phyloP scores from a whole-genome alignment of 2,329 filamentous ascomycete species.

The Epichloe coenophiala region DNA sequence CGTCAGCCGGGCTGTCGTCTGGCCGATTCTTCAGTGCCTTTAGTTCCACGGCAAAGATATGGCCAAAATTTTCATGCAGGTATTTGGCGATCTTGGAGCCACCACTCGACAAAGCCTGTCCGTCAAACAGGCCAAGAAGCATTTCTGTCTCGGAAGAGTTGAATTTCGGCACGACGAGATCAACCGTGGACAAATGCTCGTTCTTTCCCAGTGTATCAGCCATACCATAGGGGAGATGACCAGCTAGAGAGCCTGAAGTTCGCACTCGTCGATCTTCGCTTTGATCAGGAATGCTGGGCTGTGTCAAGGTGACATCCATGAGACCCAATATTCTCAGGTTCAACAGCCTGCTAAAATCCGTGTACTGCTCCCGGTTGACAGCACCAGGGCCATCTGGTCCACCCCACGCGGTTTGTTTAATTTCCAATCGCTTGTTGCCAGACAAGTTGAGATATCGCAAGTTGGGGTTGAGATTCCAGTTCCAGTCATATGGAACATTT shows the following conservation, averaged over 20 bases:
- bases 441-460: slow-evolving; percentile 91
- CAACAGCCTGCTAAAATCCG: slow-evolving; percentile 74
- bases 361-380: slow-evolving; percentile 52
- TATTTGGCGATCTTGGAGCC: slow-evolving; percentile 96
- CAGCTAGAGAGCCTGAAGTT: slow-evolving; percentile 90
- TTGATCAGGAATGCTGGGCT: slow-evolving; percentile 86
- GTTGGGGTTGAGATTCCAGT: slow-evolving; percentile 97
- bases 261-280: slow-evolving; percentile 89
- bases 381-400: slow-evolving; percentile 34
- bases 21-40: slow-evolving; percentile 54
- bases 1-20: slow-evolving; percentile 67
- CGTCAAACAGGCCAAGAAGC: slow-evolving; percentile 89
- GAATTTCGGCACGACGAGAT: slow-evolving; percentile 88
- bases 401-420: slow-evolving; percentile 45
- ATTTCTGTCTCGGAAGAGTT: slow-evolving; percentile 82
- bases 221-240: slow-evolving; percentile 88
- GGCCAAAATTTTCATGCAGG: slow-evolving; percentile 87
- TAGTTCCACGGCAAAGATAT: slow-evolving; percentile 71
- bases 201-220: slow-evolving; percentile 86
- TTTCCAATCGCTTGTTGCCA: slow-evolving; percentile 91
- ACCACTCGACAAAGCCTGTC: slow-evolving; percentile 73
- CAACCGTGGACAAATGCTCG: slow-evolving; percentile 89
- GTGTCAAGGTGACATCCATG: slow-evolving; percentile 95
- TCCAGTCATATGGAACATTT: slow-evolving; percentile 99
- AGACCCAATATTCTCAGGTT: slow-evolving; percentile 81